Evolutionary conservation across 306 rosid species (phyloP).

Genomic region (Malus asiatica): DNA sequence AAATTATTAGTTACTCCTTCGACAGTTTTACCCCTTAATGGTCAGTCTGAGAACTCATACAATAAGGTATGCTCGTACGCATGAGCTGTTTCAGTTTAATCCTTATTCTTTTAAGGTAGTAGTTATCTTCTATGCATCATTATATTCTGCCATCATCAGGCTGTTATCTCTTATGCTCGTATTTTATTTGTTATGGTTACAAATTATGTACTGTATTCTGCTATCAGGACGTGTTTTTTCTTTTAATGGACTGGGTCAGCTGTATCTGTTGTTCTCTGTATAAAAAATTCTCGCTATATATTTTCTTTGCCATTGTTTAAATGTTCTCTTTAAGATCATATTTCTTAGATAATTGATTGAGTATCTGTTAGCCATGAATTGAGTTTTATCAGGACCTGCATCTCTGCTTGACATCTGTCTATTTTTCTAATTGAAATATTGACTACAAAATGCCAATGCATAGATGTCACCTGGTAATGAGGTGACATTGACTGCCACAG

Average conservation of each 20-base stretch:
- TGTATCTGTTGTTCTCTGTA: background rate
- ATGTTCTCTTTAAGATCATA: background rate
- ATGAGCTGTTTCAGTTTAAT: constrained; percentile 7
- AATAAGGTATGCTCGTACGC: constrained; percentile 38
- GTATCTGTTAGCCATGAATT: background rate
- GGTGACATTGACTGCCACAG: background rate
- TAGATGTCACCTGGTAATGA: background rate
- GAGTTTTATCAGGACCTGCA: background rate
- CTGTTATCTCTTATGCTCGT: background rate
- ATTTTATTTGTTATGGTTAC: background rate
- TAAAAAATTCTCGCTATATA: background rate
- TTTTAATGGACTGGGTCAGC: background rate
- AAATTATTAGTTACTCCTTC: constrained; percentile 44
- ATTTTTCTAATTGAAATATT: background rate
- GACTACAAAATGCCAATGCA: background rate
- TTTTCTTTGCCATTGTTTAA: background rate
- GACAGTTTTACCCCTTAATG: constrained; percentile 54
- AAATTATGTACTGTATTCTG: background rate
- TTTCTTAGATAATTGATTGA: background rate
- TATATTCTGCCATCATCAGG: background rate
- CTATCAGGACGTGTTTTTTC: background rate
- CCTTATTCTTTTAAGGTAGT: background rate
- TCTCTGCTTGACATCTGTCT: background rate
- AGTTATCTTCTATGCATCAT: background rate
- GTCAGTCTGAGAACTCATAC: constrained; percentile 53